Base-by-base conservation (phyloP, 2,329 filamentous ascomycete genomes). In the Botrytis byssoidea region DNA sequence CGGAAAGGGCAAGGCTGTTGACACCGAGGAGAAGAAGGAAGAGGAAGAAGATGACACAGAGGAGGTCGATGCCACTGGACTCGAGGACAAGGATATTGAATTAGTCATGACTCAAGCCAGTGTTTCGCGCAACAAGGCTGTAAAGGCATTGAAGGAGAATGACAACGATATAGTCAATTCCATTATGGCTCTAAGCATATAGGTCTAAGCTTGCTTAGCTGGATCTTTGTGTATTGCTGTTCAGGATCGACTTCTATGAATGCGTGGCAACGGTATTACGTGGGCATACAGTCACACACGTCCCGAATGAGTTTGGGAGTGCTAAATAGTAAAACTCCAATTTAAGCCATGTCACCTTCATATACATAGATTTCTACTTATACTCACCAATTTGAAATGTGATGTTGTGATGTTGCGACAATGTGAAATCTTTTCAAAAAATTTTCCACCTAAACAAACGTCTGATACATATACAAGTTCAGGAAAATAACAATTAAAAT, bases 111-210 rank as follows among this genome's bases (percentile, higher is more conserved):
- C 93, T 80, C 95, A 99, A 86, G 96, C 96, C 81, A 96, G 88
- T 82, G 97, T 99, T 81, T 97, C 94, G 80, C 90, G 96, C 85
- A 98, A 97, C 88, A 98, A 98, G 91, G 96, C 96, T 76, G 90
- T 99, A 87, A 99, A 98, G 88, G 96, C 97, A 73, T 89, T 99
- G 83, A 95, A 94, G 88, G 96, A 98, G 88, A 99, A 99, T 83
- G 95, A 98, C 87, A 98, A 98, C 82, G 96, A 99, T 84, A 99
- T 99, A 87, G 96, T 99, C 88, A 99, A 99, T 89, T 98, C 96
- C 81, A 99, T 99, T 87, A 99, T 99, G 96, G 95, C 95, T 80
- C 87, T 99, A 84, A 94, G 92, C 88, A 91, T 94, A 88, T 95
- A 87, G 83, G 65, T 74, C 67, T 61, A 70, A 75, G 71, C 60